Percentiles rank a stretch among this genome's conserved stretches.
Conservation (phyloP, 169 alveolate genomes). For the Cystoisospora suis region DNA sequence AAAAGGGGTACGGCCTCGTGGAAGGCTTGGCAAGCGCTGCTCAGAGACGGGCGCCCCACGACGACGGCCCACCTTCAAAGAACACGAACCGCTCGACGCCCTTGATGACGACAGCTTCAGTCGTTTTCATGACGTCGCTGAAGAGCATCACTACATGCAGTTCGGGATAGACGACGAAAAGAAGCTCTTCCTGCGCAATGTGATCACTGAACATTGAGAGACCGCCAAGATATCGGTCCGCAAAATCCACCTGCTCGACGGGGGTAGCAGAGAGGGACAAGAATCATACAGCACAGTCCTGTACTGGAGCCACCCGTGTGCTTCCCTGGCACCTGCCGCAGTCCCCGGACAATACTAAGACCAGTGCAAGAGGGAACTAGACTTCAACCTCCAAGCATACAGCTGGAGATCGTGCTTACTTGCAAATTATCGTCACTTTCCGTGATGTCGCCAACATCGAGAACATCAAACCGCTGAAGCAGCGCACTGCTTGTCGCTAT, state of each 20-base stretch:
- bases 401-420: background rate
- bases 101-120: slow-evolving; percentile 48
- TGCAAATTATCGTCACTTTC: slow-evolving; percentile 45
- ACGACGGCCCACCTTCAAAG: slow-evolving; percentile 27
- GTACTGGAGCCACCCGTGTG: background rate
- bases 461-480: background rate
- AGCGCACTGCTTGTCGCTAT: background rate
- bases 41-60: background rate
- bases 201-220: slow-evolving; percentile 45
- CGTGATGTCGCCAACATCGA: slow-evolving; percentile 29
- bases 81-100: slow-evolving; percentile 53
- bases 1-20: no score
- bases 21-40: background rate
- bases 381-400: background rate
- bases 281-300: background rate
- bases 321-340: background rate
- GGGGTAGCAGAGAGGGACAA: background rate
- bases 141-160: slow-evolving; percentile 36
- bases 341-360: no score
- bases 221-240: slow-evolving; percentile 55
- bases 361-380: no score
- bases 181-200: slow-evolving; percentile 58
- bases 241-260: slow-evolving; percentile 50
- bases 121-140: background rate
- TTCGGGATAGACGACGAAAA: slow-evolving; percentile 33